These are phyloP conservation scores for Ceratobasidium sp. DNA, from an alignment of 1,284 basidiomycete genomes.

Conservation along the genomic window DNA sequence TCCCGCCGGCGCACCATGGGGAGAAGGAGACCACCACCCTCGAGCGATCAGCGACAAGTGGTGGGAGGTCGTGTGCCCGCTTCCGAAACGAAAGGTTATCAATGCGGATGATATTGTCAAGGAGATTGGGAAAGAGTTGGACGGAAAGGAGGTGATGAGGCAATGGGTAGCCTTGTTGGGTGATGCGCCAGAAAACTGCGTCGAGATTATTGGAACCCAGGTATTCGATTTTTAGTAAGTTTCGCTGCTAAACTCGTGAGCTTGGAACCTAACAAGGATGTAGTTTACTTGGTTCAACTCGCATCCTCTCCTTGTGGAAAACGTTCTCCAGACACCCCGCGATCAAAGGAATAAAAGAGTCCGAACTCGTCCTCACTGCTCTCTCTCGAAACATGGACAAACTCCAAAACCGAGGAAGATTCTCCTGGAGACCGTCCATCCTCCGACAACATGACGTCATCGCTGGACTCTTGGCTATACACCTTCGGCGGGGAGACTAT, in stretches of 20 bases:
- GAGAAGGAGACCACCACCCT: slow-evolving; percentile 55
- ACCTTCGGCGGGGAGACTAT: slow-evolving; percentile 61
- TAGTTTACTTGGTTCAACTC: slow-evolving; percentile 59
- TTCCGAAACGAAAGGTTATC: slow-evolving; percentile 53
- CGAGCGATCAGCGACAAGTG: slow-evolving; percentile 59
- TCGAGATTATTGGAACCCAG: slow-evolving; percentile 60
- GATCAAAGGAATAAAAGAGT: slow-evolving; percentile 59
- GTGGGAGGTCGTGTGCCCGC: slow-evolving; percentile 62
- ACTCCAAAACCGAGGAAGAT: not conserved
- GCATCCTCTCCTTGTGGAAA: slow-evolving; percentile 63
- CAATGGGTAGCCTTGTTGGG: slow-evolving; percentile 60
- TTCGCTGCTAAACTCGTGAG: too few species aligned
- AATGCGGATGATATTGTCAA: slow-evolving; percentile 40
- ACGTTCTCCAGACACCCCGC: slow-evolving; percentile 62
- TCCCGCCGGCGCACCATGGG: slow-evolving; percentile 65
- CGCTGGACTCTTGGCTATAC: slow-evolving; percentile 54
- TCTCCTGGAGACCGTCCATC: slow-evolving; percentile 22
- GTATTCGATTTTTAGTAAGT: slow-evolving; percentile 63
- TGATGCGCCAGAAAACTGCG: slow-evolving; percentile 60
- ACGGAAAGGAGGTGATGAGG: slow-evolving; percentile 55
- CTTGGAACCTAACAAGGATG: not conserved
- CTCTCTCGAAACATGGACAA: slow-evolving; percentile 46
- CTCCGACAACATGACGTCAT: slow-evolving; percentile 13
- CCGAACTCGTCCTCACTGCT: slow-evolving; percentile 42
- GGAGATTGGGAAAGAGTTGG: slow-evolving; percentile 51